Evolutionary conservation across 371 early-diverging fungal genomes (phyloP).

Genomic region (Mucor mucedo): DNA sequence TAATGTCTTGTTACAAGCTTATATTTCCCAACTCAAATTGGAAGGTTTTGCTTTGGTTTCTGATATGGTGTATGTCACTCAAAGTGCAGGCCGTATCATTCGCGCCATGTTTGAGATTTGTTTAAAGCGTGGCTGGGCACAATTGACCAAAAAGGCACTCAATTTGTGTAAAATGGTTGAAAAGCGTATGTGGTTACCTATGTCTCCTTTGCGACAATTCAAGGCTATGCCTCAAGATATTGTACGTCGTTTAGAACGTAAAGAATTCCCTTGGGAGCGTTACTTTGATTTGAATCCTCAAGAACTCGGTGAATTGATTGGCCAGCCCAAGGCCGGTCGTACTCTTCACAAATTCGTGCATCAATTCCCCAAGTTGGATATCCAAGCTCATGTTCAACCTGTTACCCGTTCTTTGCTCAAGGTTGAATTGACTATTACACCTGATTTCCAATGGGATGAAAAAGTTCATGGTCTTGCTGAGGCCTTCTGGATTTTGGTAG

Average conservation of each 20-base stretch:
- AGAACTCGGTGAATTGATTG: slow-evolving; percentile 92
- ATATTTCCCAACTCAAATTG: slow-evolving; percentile 89
- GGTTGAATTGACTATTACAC: slow-evolving; percentile 89
- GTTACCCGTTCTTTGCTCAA: slow-evolving; percentile 88
- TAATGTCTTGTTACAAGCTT: slow-evolving; percentile 93
- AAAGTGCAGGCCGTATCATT: slow-evolving; percentile 92
- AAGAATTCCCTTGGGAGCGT: slow-evolving; percentile 94
- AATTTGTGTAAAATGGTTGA: slow-evolving; percentile 95
- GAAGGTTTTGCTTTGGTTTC: slow-evolving; percentile 95
- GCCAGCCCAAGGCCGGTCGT: slow-evolving; percentile 88
- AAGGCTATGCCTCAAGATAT: slow-evolving; percentile 81
- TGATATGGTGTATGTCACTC: slow-evolving; percentile 97
- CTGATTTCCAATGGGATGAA: slow-evolving; percentile 94
- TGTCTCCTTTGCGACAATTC: slow-evolving; percentile 95
- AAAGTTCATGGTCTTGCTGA: slow-evolving; percentile 86
- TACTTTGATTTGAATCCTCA: slow-evolving; percentile 89
- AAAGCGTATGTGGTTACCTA: slow-evolving; percentile 89
- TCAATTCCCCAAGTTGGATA: slow-evolving; percentile 90
- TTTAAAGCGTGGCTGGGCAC: slow-evolving; percentile 94
- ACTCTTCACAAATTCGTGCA: slow-evolving; percentile 87
- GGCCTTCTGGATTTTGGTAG: slow-evolving; percentile 92
- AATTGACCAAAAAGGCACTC: slow-evolving; percentile 81
- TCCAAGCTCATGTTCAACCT: slow-evolving; percentile 91
- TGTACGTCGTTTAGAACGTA: slow-evolving; percentile 88
- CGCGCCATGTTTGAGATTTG: slow-evolving; percentile 97